These are phyloP conservation scores for Marasmius fiardii DNA, from an alignment of 1,284 basidiomycete genomes.

Conservation along the genomic window DNA sequence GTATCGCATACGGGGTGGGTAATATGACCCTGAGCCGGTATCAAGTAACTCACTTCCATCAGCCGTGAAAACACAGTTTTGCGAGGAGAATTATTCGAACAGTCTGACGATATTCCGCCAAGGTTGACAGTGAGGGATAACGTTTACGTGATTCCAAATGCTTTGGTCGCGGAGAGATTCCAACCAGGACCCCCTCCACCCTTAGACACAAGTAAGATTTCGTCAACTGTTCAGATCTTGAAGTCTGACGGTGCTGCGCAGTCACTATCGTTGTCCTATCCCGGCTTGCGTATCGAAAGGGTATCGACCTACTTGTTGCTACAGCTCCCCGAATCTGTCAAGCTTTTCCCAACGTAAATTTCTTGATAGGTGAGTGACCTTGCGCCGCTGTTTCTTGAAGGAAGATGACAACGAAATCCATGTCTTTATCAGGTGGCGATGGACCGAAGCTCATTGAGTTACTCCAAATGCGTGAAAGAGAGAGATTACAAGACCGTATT, in stretches of 20 bases:
- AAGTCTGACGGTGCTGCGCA: slow-evolving; percentile 26
- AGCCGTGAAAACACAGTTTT: slow-evolving; percentile 95
- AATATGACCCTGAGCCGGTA: not conserved
- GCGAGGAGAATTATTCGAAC: slow-evolving; percentile 70
- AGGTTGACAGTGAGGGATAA: slow-evolving; percentile 50
- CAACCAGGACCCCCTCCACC: slow-evolving; percentile 53
- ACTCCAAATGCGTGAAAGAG: slow-evolving; percentile 93
- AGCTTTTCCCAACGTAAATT: slow-evolving; percentile 80
- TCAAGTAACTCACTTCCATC: not conserved
- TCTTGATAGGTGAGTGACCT: slow-evolving; percentile 72
- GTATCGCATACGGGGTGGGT: slow-evolving; percentile 95
- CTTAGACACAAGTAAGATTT: slow-evolving; percentile 56
- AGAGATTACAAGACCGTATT: slow-evolving; percentile 88
- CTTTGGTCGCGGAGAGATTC: slow-evolving; percentile 88
- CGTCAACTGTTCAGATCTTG: not conserved
- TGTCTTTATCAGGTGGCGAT: slow-evolving; percentile 67
- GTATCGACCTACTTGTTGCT: slow-evolving; percentile 92
- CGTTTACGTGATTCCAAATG: slow-evolving; percentile 93
- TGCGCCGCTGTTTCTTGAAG: not conserved
- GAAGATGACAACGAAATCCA: not conserved
- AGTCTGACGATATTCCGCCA: slow-evolving; percentile 37
- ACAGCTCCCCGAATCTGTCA: slow-evolving; percentile 89
- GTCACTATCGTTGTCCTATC: slow-evolving; percentile 95
- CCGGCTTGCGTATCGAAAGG: slow-evolving; percentile 95
- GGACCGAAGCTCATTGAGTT: slow-evolving; percentile 96